These are phyloP conservation scores for Seminavis robusta DNA, from an alignment of 108 stramenopile genomes.

Conservation along the genomic window DNA sequence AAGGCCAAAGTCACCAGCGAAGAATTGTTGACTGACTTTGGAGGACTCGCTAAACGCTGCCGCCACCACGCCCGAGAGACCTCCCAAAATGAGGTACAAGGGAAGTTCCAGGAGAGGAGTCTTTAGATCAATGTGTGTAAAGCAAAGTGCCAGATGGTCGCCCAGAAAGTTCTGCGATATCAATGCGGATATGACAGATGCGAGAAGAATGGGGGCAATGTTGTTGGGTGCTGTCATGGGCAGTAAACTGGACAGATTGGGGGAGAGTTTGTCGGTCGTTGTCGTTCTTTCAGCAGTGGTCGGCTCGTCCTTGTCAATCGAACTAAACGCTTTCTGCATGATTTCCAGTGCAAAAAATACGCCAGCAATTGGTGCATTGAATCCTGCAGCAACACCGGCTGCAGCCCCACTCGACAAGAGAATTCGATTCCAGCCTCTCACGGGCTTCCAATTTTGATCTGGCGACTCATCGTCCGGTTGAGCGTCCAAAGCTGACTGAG, in stretches of 20 bases:
- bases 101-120: conserved; percentile 85
- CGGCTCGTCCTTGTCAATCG: conserved; percentile 15
- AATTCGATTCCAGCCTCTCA: conserved; percentile 57
- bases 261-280: not conserved
- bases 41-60: conserved; percentile 61
- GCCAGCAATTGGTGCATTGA: conserved; percentile 92
- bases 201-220: conserved; percentile 69
- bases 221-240: conserved; percentile 37
- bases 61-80: conserved; percentile 64
- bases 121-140: conserved; percentile 49
- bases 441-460: conserved; percentile 6
- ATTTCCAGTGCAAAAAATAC: conserved; percentile 93
- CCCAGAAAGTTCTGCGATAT: conserved; percentile 71
- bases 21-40: conserved; percentile 43
- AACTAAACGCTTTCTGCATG: conserved; percentile 52
- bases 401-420: conserved; percentile 89
- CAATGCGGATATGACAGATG: conserved; percentile 77
- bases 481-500: too few relatives aligned
- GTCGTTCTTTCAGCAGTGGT: not conserved
- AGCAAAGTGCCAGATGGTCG: conserved; percentile 61
- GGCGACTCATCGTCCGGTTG: too few relatives aligned
- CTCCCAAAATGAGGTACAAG: conserved; percentile 79
- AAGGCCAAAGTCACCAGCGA: conserved; percentile 63
- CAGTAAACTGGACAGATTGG: too few relatives aligned
- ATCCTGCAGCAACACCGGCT: conserved; percentile 91